Conservation (phyloP, 108 stramenopile genomes). For the Nitzschia sp. region DNA sequence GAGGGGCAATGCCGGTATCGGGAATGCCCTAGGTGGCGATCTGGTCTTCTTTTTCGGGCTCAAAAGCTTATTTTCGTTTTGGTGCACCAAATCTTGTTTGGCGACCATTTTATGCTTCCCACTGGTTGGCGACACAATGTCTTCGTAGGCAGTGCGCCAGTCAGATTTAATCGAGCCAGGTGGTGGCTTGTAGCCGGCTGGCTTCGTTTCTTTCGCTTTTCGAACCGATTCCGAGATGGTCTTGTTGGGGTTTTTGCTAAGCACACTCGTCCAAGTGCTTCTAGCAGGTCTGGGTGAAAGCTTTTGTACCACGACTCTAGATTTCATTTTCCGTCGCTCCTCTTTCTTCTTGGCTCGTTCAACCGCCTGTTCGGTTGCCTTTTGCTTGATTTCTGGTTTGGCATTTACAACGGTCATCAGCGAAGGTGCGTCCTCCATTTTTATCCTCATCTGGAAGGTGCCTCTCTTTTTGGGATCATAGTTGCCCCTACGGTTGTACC, state of each 20-base stretch:
- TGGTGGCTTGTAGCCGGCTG: slow-evolving; percentile 5
- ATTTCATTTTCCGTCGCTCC: slow-evolving; percentile 3
- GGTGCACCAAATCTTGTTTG: neutral
- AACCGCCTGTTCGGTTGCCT: neutral
- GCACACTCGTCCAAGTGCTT: slow-evolving; percentile 7
- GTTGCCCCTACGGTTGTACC: neutral
- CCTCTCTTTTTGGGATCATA: slow-evolving; percentile 17
- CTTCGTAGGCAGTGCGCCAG: slow-evolving; percentile 13
- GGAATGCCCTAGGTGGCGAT: neutral
- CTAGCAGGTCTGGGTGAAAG: slow-evolving; percentile 2
- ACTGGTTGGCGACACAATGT: slow-evolving; percentile 11
- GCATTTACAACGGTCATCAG: slow-evolving; percentile 21
- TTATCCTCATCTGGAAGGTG: slow-evolving; percentile 5
- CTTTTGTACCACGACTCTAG: slow-evolving; percentile 13
- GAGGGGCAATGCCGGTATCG: neutral
- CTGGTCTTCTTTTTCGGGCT: slow-evolving; percentile 20
- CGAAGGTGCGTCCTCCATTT: slow-evolving; percentile 11
- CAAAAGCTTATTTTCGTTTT: slow-evolving; percentile 7
- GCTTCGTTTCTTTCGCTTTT: neutral
- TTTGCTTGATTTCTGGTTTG: slow-evolving; percentile 23
- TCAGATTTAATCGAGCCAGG: slow-evolving; percentile 3
- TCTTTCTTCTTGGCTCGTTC: slow-evolving; percentile 16
- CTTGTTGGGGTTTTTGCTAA: slow-evolving; percentile 4
- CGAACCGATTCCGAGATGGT: neutral
- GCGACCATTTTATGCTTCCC: slow-evolving; percentile 11